Evolutionary conservation across 2,329 filamentous ascomycete genomes (phyloP).

Genomic region (Arthrobotrys megalospora): DNA sequence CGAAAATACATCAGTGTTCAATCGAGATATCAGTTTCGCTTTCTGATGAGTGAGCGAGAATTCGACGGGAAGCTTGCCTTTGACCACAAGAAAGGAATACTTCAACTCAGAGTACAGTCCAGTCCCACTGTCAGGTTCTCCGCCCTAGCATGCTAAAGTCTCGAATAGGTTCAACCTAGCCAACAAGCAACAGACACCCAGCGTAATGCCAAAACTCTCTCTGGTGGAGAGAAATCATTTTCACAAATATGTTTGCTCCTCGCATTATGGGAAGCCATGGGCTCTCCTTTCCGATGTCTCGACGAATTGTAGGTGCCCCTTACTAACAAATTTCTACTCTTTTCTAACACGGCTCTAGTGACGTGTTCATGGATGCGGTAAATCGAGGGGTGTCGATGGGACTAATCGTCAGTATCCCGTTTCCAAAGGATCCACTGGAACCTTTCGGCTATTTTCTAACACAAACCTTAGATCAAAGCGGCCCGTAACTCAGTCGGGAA

Average conservation of each 20-base stretch:
- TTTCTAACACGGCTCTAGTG: conserved; percentile 69
- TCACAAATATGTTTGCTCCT: conserved; percentile 94
- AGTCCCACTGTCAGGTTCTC: not conserved
- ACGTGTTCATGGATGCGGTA: conserved; percentile 99
- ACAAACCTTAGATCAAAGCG: conserved; percentile 77
- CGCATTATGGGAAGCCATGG: conserved; percentile 97
- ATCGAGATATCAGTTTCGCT: conserved; percentile 87
- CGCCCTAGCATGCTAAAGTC: conserved; percentile 1
- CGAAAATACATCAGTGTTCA: conserved; percentile 87
- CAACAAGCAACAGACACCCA: conserved; percentile 73
- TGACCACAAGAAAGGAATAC: conserved; percentile 80
- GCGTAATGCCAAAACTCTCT: conserved; percentile 90
- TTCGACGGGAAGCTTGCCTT: conserved; percentile 87
- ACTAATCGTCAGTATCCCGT: conserved; percentile 80
- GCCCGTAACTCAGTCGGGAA: conserved; percentile 88
- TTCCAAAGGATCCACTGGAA: not conserved
- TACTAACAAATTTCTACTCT: not conserved
- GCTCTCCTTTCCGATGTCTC: conserved; percentile 90
- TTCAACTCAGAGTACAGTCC: conserved; percentile 80
- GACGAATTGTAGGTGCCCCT: conserved; percentile 81
- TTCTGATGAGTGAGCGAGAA: conserved; percentile 87
- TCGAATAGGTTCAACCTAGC: conserved; percentile 75
- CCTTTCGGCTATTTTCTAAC: conserved; percentile 27
- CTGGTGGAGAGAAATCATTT: conserved; percentile 97
- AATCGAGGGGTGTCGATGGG: conserved; percentile 93